Base-by-base conservation (phyloP, 2,329 filamentous ascomycete species). In the Boeremia exigua region DNA sequence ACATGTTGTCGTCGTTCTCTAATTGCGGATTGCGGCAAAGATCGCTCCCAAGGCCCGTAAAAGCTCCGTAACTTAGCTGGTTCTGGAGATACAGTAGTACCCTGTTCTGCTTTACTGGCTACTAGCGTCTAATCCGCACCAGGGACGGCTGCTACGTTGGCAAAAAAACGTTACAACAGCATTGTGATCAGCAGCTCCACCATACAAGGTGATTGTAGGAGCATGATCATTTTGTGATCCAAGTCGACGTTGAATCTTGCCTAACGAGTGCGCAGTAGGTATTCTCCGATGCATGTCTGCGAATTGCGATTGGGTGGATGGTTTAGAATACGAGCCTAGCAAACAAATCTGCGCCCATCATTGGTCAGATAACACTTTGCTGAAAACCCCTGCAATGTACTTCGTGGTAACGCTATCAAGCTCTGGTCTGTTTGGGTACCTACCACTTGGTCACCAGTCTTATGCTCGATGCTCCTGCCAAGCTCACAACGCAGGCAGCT, bases 1-100 rank as follows among this genome's bases (percentile, higher is more conserved):
- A 4, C 17, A 6, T 33, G 40, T 36, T 28, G 30, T 42, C 15
- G 36, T 40, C 10, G n/a, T 32, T 28, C 6, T 28, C 40, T n/a
- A 9, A 27, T 47, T 47, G 43, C 43, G 10, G 7, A 42, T 19
- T 45, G 14, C 14, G 27, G 40, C 14, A n/a, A 52, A 19, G 42
- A 53, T 52, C 49, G 11, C 15, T 3, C 17, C n/a, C 8, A n/a
- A 15, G 29, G 6, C 12, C 36, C 36, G 34, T 25, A 34, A n/a
- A 47, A 29, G 19, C 23, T 15, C 34, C 42, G 43, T 28, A 40
- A 25, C 49, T 42, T 53, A 42, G 43, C 49, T 14, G 25, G 42
- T 47, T 19, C 19, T 42, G 49, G 47, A 53, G 49, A 34, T 53
- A 40, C 7, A 11, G 40, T 37, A n/a, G 25, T 23, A 17, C n/a